Evolutionary conservation across 2,329 filamentous ascomycete genomes (phyloP).

Genomic region (Xylariaceae sp.): DNA sequence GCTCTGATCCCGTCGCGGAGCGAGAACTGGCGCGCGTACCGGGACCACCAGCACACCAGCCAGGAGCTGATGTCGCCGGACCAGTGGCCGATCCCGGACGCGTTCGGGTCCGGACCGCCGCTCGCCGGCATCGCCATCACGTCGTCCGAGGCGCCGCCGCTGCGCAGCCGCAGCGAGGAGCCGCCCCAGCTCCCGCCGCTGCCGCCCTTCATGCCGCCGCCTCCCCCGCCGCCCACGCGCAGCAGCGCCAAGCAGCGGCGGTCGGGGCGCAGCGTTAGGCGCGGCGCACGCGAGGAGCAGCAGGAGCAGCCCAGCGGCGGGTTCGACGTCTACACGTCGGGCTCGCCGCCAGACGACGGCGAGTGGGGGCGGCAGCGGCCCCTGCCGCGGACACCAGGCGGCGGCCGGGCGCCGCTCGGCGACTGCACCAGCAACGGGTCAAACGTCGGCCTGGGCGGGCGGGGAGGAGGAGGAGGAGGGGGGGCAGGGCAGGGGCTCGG

Average conservation of each 20-base stretch:
- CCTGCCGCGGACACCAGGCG: constrained; percentile 17
- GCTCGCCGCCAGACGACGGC: no score
- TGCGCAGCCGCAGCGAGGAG: constrained; percentile 8
- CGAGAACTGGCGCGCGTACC: constrained; percentile 16
- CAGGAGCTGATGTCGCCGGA: constrained; percentile 15
- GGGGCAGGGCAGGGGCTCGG: no score
- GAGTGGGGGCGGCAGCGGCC: constrained; percentile 9
- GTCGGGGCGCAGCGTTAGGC: no score
- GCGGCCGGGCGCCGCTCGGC: constrained; percentile 7
- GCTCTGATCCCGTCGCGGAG: constrained; percentile 2
- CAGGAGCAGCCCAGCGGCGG: no score
- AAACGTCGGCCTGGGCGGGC: neutral
- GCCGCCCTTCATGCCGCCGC: neutral
- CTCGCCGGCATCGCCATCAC: constrained; percentile 5
- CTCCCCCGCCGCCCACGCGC: constrained; percentile 6
- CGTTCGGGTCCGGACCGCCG: neutral
- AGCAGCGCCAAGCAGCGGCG: no score
- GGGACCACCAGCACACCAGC: no score
- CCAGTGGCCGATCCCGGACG: constrained; percentile 16
- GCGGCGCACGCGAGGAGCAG: no score
- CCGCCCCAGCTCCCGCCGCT: constrained; percentile 11
- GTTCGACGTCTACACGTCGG: no score
- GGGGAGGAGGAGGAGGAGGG: no score
- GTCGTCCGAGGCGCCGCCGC: constrained; percentile 4
- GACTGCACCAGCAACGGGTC: constrained; percentile 8